Conservation (phyloP, 1,139 yeast genomes). For the Saccharomycopsis hybrid region DNA sequence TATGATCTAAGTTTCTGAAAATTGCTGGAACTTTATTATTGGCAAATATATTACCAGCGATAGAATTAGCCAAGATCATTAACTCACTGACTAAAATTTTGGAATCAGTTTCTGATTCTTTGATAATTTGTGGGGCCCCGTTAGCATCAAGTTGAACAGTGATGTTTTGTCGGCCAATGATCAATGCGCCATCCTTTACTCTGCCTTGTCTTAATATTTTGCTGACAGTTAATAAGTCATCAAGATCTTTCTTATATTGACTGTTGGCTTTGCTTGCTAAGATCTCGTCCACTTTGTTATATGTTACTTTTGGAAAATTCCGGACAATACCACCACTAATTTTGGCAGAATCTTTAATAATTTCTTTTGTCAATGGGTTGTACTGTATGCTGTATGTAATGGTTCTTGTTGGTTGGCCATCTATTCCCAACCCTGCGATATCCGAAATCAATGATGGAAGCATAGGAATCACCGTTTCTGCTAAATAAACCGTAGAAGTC, state of each 20-base stretch:
- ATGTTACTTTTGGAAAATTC: constrained; percentile 43
- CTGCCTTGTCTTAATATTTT: constrained; percentile 30
- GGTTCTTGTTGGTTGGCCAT: constrained; percentile 41
- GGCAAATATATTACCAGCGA: constrained; percentile 49
- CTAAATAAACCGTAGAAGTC: constrained; percentile 68
- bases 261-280: constrained; percentile 23
- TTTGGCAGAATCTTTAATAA: constrained; percentile 27
- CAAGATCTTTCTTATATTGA: constrained; percentile 29
- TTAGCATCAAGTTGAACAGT: constrained; percentile 4
- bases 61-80: constrained; percentile 71
- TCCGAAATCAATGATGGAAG: constrained; percentile 55
- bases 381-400: constrained; percentile 39
- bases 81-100: constrained; percentile 66
- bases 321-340: constrained; percentile 37
- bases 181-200: constrained; percentile 31
- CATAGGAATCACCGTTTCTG: constrained; percentile 64
- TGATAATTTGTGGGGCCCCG: constrained; percentile 19
- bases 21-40: constrained; percentile 49
- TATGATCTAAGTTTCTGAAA: constrained; percentile 42
- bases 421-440: constrained; percentile 52
- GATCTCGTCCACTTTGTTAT: constrained; percentile 41
- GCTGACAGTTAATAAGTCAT: constrained; percentile 32
- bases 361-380: constrained; percentile 29
- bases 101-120: constrained; percentile 34
- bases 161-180: constrained; percentile 27